phyloP scores from a whole-genome alignment of 352 stramenopile species.

The Blastocystis sp. region DNA sequence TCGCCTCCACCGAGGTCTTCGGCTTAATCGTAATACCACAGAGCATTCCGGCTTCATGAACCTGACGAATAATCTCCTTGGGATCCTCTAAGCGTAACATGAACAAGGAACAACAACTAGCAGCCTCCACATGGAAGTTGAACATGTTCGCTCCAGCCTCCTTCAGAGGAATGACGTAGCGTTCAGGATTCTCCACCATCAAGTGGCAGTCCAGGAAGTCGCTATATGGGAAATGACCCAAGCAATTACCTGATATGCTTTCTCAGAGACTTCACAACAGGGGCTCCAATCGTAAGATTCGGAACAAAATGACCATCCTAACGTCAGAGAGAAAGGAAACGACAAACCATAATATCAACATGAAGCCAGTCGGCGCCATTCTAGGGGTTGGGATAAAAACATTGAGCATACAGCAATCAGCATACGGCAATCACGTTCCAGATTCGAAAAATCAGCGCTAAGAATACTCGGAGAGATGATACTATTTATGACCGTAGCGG shows the following conservation, averaged over 20 bases:
- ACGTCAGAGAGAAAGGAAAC: background rate
- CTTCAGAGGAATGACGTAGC: constrained; percentile 85
- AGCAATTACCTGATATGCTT: constrained; percentile 64
- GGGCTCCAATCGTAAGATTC: constrained; percentile 86
- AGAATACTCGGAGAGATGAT: constrained; percentile 18
- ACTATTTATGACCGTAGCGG: background rate
- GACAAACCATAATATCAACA: constrained; percentile 84
- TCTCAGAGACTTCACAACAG: constrained; percentile 82
- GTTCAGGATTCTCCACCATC: constrained; percentile 86
- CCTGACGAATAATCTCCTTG: constrained; percentile 56
- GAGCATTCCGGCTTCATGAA: constrained; percentile 74
- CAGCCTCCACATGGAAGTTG: constrained; percentile 85
- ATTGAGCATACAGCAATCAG: background rate
- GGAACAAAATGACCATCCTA: constrained; percentile 89
- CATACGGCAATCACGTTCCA: constrained; percentile 11
- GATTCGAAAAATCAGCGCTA: background rate
- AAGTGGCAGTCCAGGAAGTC: constrained; percentile 92
- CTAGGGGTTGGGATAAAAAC: background rate
- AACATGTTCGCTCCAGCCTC: constrained; percentile 83
- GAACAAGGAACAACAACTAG: constrained; percentile 66
- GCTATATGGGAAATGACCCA: constrained; percentile 56
- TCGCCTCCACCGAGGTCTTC: constrained; percentile 73
- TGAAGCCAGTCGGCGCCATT: constrained; percentile 85
- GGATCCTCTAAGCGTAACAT: constrained; percentile 59
- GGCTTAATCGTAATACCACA: constrained; percentile 87